Evolutionary conservation across 139 green algal genomes (phyloP).

Genomic region (Pseudopediastrum boryanum): DNA sequence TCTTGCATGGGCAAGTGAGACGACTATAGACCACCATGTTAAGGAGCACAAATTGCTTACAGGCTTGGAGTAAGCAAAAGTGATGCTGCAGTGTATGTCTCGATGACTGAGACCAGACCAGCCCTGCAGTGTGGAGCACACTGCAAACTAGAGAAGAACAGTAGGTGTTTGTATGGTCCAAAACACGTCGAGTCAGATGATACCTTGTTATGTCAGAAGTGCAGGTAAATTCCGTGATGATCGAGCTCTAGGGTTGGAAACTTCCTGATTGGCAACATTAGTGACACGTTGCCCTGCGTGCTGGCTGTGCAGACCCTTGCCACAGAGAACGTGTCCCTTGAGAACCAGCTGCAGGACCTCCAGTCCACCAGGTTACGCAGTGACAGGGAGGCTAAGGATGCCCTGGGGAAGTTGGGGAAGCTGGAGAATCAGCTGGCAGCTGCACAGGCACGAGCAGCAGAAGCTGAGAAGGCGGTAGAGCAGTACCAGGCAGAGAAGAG

Average conservation of each 20-base stretch:
- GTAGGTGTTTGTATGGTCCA: no score
- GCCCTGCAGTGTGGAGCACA: no score
- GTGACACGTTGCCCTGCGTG: not conserved
- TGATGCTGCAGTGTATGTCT: no score
- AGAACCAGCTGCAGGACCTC: conserved; percentile 44
- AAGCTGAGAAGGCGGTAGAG: not conserved
- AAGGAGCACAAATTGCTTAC: no score
- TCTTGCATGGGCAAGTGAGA: no score
- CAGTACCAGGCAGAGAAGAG: conserved; percentile 19
- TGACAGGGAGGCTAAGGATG: not conserved
- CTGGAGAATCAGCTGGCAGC: not conserved
- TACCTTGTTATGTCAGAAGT: not conserved
- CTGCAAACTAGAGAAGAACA: no score
- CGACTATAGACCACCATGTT: no score
- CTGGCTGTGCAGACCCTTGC: conserved; percentile 42
- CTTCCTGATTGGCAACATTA: not conserved
- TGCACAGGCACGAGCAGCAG: not conserved
- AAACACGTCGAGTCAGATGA: no score
- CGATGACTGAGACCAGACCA: no score
- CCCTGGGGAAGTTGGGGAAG: conserved; percentile 2
- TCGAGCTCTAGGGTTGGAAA: not conserved
- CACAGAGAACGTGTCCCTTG: conserved; percentile 53
- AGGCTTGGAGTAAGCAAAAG: no score
- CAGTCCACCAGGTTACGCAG: not conserved
- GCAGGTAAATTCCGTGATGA: not conserved